Base-by-base conservation (phyloP, 176 grass and related monocot genomes). In the Alopecurus myosuroides region DNA sequence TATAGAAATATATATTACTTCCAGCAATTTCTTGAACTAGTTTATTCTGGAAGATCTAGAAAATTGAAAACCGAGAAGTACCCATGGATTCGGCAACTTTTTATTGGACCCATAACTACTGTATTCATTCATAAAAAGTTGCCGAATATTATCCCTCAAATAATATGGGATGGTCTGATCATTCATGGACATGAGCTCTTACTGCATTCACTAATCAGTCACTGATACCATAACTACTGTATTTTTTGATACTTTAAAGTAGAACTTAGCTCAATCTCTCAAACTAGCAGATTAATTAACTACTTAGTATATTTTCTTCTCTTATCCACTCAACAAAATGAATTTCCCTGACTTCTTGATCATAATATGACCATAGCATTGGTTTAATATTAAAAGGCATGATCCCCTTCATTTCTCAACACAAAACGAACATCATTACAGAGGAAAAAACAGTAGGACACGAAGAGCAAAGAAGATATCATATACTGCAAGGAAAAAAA, bases 1-100 rank as follows among this genome's bases (percentile, higher is more conserved):
- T n/a, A n/a, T n/a, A n/a, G n/a, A n/a, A n/a, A 78, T 69, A n/a
- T 69, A n/a, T 19, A 56, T 46, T 76, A 71, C 15, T 71, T 82
- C 34, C 40, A 61, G 74, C 25, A 13, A 7, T 63, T 83, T 74
- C 20, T 25, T 63, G 55, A 62, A n/a, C 11, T 19, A 36, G 18
- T 46, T 44, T 83, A n/a, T 44, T 35, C 14, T 53, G 48, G 48
- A 5, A 13, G 49, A 56, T 23, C 22, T 56, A 8, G 3, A 56
- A 56, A 56, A 20, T 39, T 33, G n/a, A 35, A 34, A 66, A 39
- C n/a, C n/a, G n/a, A n/a, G n/a, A n/a, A n/a, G 19, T 22, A 39
- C 34, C 64, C 9, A 69, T 37, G n/a, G n/a, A n/a, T n/a, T n/a
- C n/a, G n/a, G n/a, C n/a, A n/a, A n/a, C n/a, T n/a, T n/a, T n/a